These are phyloP conservation scores for Rhizoclosmatium sp. DNA, from an alignment of 192 early-diverging fungal species.

Conservation along the genomic window DNA sequence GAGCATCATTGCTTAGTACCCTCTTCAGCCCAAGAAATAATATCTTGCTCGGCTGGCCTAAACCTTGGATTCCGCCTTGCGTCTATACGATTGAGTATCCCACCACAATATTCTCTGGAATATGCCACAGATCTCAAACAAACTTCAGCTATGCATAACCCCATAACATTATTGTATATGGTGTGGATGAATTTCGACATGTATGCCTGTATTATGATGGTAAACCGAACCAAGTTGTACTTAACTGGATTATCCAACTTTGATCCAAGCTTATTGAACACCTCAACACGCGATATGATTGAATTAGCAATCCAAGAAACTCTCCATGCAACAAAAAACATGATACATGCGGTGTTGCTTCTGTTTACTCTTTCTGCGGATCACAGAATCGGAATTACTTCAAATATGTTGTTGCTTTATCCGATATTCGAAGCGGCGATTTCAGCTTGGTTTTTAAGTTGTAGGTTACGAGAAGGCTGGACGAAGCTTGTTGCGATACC, in stretches of 20 bases:
- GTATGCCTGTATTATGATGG: neutral
- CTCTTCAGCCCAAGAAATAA: neutral
- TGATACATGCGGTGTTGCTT: no score
- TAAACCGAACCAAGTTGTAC: conserved; percentile 13
- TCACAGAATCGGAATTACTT: no score
- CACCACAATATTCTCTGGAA: neutral
- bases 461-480: neutral
- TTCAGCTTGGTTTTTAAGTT: neutral
- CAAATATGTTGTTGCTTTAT: neutral
- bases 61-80: neutral
- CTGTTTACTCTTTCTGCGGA: no score
- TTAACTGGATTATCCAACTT: neutral
- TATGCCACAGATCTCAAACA: no score
- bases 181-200: neutral
- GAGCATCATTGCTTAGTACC: neutral
- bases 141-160: neutral
- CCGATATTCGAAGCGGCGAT: conserved; percentile 3
- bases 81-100: neutral
- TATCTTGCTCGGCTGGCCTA: neutral
- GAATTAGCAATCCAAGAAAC: no score
- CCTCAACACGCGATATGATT: neutral
- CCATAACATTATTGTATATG: neutral
- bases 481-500: neutral
- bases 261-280: neutral
- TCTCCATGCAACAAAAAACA: no score